Evolutionary conservation across 2,329 filamentous ascomycete species (phyloP).

Genomic region (Sclerotinia borealis): DNA sequence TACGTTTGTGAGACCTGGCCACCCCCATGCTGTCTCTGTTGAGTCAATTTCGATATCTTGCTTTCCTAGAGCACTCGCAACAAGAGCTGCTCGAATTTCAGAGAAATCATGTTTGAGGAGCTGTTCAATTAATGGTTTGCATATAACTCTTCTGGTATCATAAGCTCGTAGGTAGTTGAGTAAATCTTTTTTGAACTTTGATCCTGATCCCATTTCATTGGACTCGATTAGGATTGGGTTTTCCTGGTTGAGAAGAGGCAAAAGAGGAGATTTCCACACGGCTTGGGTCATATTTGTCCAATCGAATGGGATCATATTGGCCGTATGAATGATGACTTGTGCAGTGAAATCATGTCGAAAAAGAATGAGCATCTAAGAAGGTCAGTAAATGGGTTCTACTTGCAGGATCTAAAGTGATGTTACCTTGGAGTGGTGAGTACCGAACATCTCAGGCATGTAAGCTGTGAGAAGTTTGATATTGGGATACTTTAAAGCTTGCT

Average conservation of each 20-base stretch:
- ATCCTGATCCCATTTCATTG: constrained; percentile 49
- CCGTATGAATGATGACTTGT: constrained; percentile 79
- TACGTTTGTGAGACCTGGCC: constrained; percentile 58
- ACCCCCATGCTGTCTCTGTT: constrained; percentile 63
- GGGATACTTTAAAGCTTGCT: constrained; percentile 51
- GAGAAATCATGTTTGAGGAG: constrained; percentile 64
- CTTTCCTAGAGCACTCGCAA: constrained; percentile 73
- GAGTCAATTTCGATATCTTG: constrained; percentile 44
- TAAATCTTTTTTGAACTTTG: constrained; percentile 69
- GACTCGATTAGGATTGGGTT: constrained; percentile 5
- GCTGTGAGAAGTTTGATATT: constrained; percentile 69
- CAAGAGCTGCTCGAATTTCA: constrained; percentile 58
- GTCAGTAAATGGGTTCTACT: neutral
- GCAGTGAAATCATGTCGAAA: constrained; percentile 70
- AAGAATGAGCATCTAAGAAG: constrained; percentile 73
- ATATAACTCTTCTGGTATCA: constrained; percentile 49
- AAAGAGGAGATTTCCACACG: constrained; percentile 68
- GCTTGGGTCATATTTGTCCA: constrained; percentile 87
- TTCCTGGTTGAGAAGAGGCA: constrained; percentile 41
- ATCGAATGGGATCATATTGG: constrained; percentile 84
- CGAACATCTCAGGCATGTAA: constrained; percentile 77
- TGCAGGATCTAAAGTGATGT: neutral
- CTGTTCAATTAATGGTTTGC: constrained; percentile 48
- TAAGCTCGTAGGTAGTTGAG: constrained; percentile 68
- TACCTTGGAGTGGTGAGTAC: constrained; percentile 62